These are phyloP conservation scores for Polychytrium aggregatum DNA, from an alignment of 192 early-diverging fungal species.

Conservation along the genomic window DNA sequence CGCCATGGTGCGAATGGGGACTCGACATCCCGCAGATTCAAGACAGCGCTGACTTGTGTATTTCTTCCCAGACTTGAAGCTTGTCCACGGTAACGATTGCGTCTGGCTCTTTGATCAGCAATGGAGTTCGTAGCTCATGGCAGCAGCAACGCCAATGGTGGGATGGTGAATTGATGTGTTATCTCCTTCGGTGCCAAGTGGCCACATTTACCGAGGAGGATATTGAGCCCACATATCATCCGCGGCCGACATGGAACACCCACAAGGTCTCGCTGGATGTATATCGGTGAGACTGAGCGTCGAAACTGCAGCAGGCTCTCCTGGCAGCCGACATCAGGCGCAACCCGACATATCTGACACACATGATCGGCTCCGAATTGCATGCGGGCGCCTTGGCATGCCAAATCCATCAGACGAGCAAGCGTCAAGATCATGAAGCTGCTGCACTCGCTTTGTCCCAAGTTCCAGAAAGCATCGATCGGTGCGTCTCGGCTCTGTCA, in stretches of 20 bases:
- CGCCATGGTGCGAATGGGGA: no score
- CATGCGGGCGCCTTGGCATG: no score
- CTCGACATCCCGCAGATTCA: no score
- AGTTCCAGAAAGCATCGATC: slow-evolving; percentile 55
- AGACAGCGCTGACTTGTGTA: no score
- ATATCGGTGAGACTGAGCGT: slow-evolving; percentile 49
- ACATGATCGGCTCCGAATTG: no score
- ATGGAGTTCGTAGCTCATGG: no score
- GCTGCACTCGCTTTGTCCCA: slow-evolving; percentile 42
- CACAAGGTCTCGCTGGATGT: slow-evolving; percentile 86
- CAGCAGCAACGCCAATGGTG: no score
- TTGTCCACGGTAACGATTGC: slow-evolving; percentile 49
- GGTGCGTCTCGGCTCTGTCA: neutral
- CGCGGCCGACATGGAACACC: slow-evolving; percentile 40
- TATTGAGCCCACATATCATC: slow-evolving; percentile 53
- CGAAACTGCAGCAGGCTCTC: no score
- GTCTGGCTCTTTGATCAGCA: no score
- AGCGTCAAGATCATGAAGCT: slow-evolving; percentile 62
- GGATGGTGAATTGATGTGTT: no score
- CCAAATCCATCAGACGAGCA: slow-evolving; percentile 28
- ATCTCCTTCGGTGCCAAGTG: slow-evolving; percentile 19
- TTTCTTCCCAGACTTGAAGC: slow-evolving; percentile 49
- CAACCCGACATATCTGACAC: no score
- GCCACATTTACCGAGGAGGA: slow-evolving; percentile 68
- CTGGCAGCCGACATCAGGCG: no score